A percentile compares a stretch with the other conserved stretches of the same genome.
Evolutionary conservation across 2,329 filamentous ascomycete species (phyloP).

Genomic region (Rhynchosporium graminicola): DNA sequence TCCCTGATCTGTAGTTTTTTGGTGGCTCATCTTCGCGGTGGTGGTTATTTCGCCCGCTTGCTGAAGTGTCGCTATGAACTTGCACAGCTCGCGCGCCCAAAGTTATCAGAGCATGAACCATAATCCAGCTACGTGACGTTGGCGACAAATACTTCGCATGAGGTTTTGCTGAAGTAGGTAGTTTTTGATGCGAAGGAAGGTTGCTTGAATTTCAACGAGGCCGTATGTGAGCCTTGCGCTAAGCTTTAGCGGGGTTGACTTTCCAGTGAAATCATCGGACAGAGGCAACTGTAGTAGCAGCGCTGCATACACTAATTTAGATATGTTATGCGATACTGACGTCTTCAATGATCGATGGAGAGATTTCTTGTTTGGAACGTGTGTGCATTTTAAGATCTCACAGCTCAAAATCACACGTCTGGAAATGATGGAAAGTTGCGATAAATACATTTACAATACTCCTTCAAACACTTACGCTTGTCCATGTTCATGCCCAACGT

Average conservation of each 20-base stretch:
- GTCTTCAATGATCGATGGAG: too few relatives aligned
- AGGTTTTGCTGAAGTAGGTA: not conserved
- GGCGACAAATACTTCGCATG: not conserved
- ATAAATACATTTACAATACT: slow-evolving; percentile 20
- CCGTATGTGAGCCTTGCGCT: slow-evolving; percentile 11
- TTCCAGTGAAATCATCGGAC: not conserved
- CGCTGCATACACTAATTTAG: not conserved
- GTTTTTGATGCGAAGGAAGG: not conserved
- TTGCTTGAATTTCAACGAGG: slow-evolving; percentile 4
- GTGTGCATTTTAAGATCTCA: not conserved
- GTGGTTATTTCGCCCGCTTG: not conserved
- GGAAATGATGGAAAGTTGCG: not conserved
- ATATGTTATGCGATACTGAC: too few relatives aligned
- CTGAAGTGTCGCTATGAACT: not conserved
- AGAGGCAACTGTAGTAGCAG: not conserved
- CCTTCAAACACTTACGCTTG: slow-evolving; percentile 13
- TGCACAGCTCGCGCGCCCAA: too few relatives aligned
- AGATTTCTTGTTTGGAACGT: too few relatives aligned
- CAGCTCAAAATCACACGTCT: not conserved
- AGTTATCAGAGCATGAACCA: too few relatives aligned
- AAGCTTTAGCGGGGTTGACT: not conserved
- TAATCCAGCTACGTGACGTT: not conserved
- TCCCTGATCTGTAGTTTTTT: not conserved
- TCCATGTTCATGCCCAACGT: slow-evolving; percentile 13
- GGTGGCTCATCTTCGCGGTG: slow-evolving; percentile 4